Evolutionary conservation across 257 asterid genomes (phyloP), one percentile per base, ranked within the genome.

Genomic region (Schizonepeta tenuifolia): DNA sequence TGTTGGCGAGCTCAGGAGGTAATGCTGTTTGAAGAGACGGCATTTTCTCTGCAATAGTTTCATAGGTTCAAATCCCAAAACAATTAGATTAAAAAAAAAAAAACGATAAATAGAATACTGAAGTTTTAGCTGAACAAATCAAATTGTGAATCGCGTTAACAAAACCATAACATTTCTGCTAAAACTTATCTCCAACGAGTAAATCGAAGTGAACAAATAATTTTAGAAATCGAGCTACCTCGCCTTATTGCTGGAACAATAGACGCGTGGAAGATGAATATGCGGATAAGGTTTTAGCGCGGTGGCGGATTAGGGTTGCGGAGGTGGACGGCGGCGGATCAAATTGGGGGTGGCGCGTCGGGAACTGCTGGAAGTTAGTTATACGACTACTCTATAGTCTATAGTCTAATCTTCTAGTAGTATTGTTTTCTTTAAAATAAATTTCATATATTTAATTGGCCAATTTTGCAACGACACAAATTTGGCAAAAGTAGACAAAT

Each of bases 1-100:
- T 94, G 84, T 89, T 88, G 65, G 97, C 99, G 13, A 94, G 96
- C 84, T 91, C 99, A 44, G 98, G 97, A 38, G 98, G 97, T 81
- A 93, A 78, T 12, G 97, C 92, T 40, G 96, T 84, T 80, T 91
- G 96, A 67, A 93, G 86, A 65, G 97, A 89, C 65, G 98, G 90
- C 96, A 94, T 94, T 71, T 64, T 67, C 53, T 28, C 77, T 76
- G 72, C 62, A 77, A 72, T 36, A 47, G 1, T 46, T 65, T 21
- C n/a, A 33, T 13, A 49, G 44, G 26, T 9, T 15, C 7, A 57
- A 50, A 46, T 58, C 3, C 49, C 12, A 10, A 55, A 47, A 43
- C 0, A 56, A 13, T 9, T 13, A 9, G 15, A 7, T 3, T 5
- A 13, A 2, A 7, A 1, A 11, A 33, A 33, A 54, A 47, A 46